These are phyloP conservation scores for Apiotrichum veenhuisii DNA, from an alignment of 1,284 basidiomycete species.

Conservation along the genomic window DNA sequence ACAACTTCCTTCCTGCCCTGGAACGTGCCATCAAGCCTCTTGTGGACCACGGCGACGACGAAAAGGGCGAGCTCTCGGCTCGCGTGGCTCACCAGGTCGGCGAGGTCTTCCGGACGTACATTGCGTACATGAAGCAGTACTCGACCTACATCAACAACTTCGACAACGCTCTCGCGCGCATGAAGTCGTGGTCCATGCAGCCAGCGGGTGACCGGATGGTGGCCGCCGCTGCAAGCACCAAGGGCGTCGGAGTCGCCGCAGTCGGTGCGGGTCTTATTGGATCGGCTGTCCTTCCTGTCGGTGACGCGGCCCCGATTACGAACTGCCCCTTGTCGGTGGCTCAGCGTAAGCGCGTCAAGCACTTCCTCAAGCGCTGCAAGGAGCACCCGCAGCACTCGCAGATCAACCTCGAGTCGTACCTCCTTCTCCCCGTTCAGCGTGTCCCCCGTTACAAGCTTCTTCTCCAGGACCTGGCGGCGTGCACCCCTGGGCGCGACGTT, in stretches of 20 bases:
- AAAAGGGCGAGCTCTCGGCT: slow-evolving; percentile 68
- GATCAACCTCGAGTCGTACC: slow-evolving; percentile 89
- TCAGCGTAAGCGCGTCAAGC: slow-evolving; percentile 79
- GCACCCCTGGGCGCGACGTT: slow-evolving; percentile 72
- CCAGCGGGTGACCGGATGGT: background rate
- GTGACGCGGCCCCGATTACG: slow-evolving; percentile 31
- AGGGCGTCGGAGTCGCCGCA: slow-evolving; percentile 20
- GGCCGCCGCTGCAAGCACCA: background rate
- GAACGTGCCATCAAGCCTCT: slow-evolving; percentile 69
- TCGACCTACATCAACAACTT: slow-evolving; percentile 96
- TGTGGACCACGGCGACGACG: slow-evolving; percentile 60
- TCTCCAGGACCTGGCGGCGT: slow-evolving; percentile 77
- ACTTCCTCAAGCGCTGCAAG: slow-evolving; percentile 63
- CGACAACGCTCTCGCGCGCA: slow-evolving; percentile 79
- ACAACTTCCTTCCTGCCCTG: slow-evolving; percentile 85
- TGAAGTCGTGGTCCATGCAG: slow-evolving; percentile 69
- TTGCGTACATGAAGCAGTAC: slow-evolving; percentile 96
- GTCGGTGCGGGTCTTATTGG: slow-evolving; percentile 49
- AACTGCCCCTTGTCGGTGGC: slow-evolving; percentile 57
- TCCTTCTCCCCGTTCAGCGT: slow-evolving; percentile 90
- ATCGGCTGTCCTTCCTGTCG: slow-evolving; percentile 56
- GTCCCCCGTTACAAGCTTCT: slow-evolving; percentile 92
- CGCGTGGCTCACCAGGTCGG: slow-evolving; percentile 77
- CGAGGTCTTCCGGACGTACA: slow-evolving; percentile 83
- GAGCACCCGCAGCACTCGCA: slow-evolving; percentile 85